Evolutionary conservation across 306 rosid genomes (phyloP), one percentile per base, ranked within the genome.

Genomic region (Cucurbita maxima): DNA sequence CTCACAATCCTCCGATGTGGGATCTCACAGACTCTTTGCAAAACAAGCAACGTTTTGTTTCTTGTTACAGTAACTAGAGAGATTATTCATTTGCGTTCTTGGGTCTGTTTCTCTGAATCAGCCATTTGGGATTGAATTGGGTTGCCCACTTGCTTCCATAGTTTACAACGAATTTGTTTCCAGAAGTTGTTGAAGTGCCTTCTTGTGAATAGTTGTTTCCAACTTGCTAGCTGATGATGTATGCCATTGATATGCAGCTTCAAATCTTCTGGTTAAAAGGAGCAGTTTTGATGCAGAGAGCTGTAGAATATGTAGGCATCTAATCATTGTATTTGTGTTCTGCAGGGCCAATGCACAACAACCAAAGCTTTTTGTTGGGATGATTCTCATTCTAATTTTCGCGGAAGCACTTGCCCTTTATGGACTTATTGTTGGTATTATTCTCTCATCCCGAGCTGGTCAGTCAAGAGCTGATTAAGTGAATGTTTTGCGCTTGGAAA

Each of bases 281-380:
- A 30, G 30, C 34, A 30, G 34, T 30, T 30, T 30, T 30, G 34
- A 30, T 30, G 34, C n/a, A 25, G 34, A 58, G 8, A 25, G 4
- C 3, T 15, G 3, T 40, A 18, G 71, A 64, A 64, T 30, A 30
- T 16, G 37, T 11, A 67, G 20, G 18, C 36, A 67, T 19, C 72
- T 44, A 44, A 67, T 67, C 20, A 67, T 67, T 67, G 40, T 12
- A 20, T 20, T 3, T 43, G 18, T 58, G 30, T 66, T 70, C 14
- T 76, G 76, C 84, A 85, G 89, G 56, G 89, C 89, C 72, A 85
- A 85, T 74, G 89, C 89, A 20, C 89, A 83, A 48, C 89, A 85
- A 68, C 89, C 89, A 14, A 85, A 85, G 85, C 89, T 85, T 71
- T 85, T 85, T 52, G 89, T 85, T 57, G 89, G 89, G 76, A 85